Evolutionary conservation across 495 filamentous ascomycete genomes (phyloP).

Genomic region (Oidiodendron maius): DNA sequence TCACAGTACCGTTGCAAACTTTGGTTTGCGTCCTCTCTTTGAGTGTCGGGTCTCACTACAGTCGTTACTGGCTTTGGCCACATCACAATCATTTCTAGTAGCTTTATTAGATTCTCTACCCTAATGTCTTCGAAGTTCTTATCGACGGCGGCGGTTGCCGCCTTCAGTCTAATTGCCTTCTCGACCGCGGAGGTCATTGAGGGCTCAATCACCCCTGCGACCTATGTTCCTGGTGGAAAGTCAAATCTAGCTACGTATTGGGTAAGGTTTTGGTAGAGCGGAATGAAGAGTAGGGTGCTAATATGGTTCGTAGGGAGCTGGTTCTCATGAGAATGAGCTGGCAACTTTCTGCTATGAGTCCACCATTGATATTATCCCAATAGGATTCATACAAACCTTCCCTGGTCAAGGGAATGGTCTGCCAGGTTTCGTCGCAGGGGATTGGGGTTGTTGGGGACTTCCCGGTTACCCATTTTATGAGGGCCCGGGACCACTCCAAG

Average conservation of each 20-base stretch:
- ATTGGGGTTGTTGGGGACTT: constrained; percentile 46
- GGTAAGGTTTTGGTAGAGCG: constrained; percentile 24
- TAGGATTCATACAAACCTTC: constrained; percentile 62
- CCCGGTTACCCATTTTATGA: constrained; percentile 18
- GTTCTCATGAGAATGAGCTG: constrained; percentile 37
- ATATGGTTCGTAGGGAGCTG: constrained; percentile 35
- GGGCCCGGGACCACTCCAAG: constrained; percentile 26
- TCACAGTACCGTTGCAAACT: constrained; percentile 23
- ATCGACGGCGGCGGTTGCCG: constrained; percentile 19
- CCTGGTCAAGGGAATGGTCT: constrained; percentile 48
- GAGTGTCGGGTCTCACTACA: constrained; percentile 21
- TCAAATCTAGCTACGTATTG: constrained; percentile 49
- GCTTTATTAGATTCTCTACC: constrained; percentile 1
- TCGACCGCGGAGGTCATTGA: constrained; percentile 9
- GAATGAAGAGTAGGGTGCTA: background rate
- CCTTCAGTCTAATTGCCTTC: constrained; percentile 15
- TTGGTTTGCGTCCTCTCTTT: constrained; percentile 30
- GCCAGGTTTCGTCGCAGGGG: constrained; percentile 60
- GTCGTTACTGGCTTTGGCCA: constrained; percentile 24
- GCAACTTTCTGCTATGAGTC: constrained; percentile 51
- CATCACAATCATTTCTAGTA: constrained; percentile 17
- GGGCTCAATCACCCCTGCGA: constrained; percentile 19
- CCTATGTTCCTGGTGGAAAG: background rate
- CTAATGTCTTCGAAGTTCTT: constrained; percentile 22
- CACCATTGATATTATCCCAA: constrained; percentile 58